Base-by-base conservation (phyloP, 768 basidiomycete species). In the Neoboletus magnificus region DNA sequence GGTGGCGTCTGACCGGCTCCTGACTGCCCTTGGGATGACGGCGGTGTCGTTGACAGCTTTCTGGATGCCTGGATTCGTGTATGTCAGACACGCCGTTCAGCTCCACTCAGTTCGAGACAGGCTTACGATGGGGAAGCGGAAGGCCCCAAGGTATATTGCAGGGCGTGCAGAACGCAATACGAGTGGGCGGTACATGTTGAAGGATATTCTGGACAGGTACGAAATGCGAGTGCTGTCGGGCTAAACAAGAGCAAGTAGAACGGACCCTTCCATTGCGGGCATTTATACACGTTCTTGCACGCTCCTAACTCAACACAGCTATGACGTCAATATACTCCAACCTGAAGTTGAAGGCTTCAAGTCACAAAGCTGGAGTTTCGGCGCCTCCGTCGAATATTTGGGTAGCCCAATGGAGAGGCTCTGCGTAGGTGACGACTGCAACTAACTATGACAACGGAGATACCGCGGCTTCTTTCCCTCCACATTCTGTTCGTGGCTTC, bases 171-270 rank as follows among this genome's bases (percentile, higher is more conserved):
- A 48, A 41, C 54, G 65, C 30, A 32, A 9, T 30, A 50, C 39
- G 46, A 59, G 30, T 51, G 45, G 53, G 62, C 49, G 54, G 41
- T 58, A 55, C 65, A 66, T 66, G 22, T 1, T 49, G 12, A 37
- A 2, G 44, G 49, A 50, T 51, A 30, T 43, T 45, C n/a, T 48
- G 45, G 13, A 27, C 7, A 36, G 32, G 18, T 23, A 25, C 12
- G 37, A n/a, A 18, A 29, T 35, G 40, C 13, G 36, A 20, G 10
- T 22, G 20, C 2, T 39, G 35, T 49, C 27, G 27, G 44, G 16
- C 18, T 27, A 27, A 44, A 16, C 46, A 13, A 33, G 46, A 2
- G 16, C 13, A 4, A 22, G 10, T 8, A 7, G n/a, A 40, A 22
- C 42, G 16, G 18, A 43, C 1, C 9, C 5, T 18, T n/a, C 27